A percentile compares a stretch with the other conserved stretches of the same genome.
These are phyloP conservation scores for Heracleum sosnowskyi DNA, from an alignment of 129 eudicot genomes.

Conservation along the genomic window DNA sequence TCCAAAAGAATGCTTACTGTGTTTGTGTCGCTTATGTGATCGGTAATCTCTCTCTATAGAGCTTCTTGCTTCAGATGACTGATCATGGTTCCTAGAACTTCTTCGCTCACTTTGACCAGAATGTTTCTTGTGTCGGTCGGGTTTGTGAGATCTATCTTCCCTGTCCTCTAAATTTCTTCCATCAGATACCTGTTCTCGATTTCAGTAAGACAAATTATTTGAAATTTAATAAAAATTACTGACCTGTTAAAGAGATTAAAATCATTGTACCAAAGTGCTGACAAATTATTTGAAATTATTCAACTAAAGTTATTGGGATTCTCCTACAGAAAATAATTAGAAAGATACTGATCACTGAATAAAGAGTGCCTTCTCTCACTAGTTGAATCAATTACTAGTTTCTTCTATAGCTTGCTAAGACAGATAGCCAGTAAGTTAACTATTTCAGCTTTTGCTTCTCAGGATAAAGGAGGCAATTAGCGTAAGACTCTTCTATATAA, in stretches of 20 bases:
- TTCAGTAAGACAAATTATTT: not conserved
- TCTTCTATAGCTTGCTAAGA: not conserved
- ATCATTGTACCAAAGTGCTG: not conserved
- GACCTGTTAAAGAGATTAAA: not conserved
- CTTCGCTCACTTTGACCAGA: constrained; percentile 36
- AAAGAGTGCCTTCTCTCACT: not conserved
- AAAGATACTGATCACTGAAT: not conserved
- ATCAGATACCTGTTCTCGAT: constrained; percentile 26
- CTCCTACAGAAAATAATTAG: not conserved
- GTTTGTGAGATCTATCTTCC: constrained; percentile 30
- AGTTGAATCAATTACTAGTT: not conserved
- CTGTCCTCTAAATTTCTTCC: constrained; percentile 13
- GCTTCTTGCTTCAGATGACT: constrained; percentile 19
- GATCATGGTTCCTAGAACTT: constrained; percentile 21
- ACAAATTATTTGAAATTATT: not conserved
- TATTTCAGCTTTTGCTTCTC: not conserved
- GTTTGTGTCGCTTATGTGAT: constrained; percentile 40
- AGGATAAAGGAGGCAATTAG: not conserved
- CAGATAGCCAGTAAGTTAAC: not conserved
- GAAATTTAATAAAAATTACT: not conserved
- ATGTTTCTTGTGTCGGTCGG: constrained; percentile 25
- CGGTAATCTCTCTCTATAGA: constrained; percentile 33
- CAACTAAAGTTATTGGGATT: not conserved
- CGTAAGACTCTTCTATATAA: not conserved
- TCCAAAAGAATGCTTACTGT: constrained; percentile 21